These are phyloP conservation scores for Saccharata proteae DNA, from an alignment of 2,329 filamentous ascomycete genomes.

Conservation along the genomic window DNA sequence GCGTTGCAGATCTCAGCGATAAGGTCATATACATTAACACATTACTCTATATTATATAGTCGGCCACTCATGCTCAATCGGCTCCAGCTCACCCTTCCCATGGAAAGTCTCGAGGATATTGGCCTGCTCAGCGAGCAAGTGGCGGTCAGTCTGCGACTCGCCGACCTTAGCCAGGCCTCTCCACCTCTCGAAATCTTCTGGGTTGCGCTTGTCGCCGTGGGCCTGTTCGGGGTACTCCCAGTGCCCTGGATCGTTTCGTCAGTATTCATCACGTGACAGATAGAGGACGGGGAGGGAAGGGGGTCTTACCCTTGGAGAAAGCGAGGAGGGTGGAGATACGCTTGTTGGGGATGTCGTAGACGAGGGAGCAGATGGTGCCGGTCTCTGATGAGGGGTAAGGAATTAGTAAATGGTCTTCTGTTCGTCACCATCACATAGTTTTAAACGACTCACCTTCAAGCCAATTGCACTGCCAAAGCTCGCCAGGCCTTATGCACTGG, in stretches of 20 bases:
- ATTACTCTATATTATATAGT: conserved; percentile 20
- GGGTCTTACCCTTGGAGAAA: conserved; percentile 34
- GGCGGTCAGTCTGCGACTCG: conserved; percentile 37
- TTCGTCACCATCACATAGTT: background rate
- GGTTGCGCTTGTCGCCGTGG: conserved; percentile 44
- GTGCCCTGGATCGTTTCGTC: conserved; percentile 20
- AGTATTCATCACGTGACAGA: too few species aligned
- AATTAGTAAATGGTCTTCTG: background rate
- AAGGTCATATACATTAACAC: too few species aligned
- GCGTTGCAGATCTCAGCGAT: too few species aligned
- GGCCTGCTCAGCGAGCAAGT: conserved; percentile 43
- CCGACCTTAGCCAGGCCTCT: conserved; percentile 37
- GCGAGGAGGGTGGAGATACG: conserved; percentile 41
- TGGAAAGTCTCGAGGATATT: conserved; percentile 38
- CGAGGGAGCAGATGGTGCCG: conserved; percentile 42
- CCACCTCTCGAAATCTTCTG: conserved; percentile 41
- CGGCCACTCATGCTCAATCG: conserved; percentile 30
- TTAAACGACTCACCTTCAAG: conserved; percentile 30
- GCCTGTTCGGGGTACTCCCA: conserved; percentile 41
- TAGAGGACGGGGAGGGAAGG: too few species aligned
- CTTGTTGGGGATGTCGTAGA: conserved; percentile 41
- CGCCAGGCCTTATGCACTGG: conserved; percentile 45
- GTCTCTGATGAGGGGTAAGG: too few species aligned
- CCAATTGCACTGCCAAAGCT: conserved; percentile 50
- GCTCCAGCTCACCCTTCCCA: conserved; percentile 36